Base-by-base conservation (phyloP, 169 alveolate species). In the Cryptosporidium meleagridis region DNA sequence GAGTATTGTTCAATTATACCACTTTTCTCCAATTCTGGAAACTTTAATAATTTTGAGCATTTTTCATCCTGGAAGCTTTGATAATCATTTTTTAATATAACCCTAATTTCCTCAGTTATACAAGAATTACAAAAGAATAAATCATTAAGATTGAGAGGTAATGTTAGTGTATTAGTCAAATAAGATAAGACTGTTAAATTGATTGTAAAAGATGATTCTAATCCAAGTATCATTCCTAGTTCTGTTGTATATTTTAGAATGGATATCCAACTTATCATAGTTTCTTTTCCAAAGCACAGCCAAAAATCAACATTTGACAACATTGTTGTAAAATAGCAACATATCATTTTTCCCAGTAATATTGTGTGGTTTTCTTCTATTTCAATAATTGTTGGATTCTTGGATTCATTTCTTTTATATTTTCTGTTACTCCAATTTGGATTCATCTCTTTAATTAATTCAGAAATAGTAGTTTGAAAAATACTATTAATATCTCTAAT, bases 261-360 rank as follows among this genome's bases (percentile, higher is more conserved):
- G 7, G 55, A 29, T 21, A 73, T 73, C 86, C 86, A 73, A 26
- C 37, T 53, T 18, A 37, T 23, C 55, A 59, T 16, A 23, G 48
- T 31, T 1, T 73, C 86, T 16, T 59, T 73, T 2, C 68, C 68
- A 31, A 73, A 53, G 18, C 52, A 73, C 18, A 73, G n/a, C 86
- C 86, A 73, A 21, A 73, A 73, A 18, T 73, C 72, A n/a, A 73
- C 48, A 73, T 73, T 73, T 1, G 86, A 73, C 3, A 73, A 3
- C 72, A 73, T 73, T 5, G 31, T 39, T 0, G 86, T 55, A 59
- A 73, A 33, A 58, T 73, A 73, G 26, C 71, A 73, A 73, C 86
- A 73, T 5, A 55, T 18, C 35, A 59, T 55, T 33, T 41, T 55
- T 9, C 70, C 62, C 45, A 73, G 14, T 3, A 73, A 31, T 53